Conservation (phyloP, 176 grass and related monocot species). For the Rhynchospora tenuis region DNA sequence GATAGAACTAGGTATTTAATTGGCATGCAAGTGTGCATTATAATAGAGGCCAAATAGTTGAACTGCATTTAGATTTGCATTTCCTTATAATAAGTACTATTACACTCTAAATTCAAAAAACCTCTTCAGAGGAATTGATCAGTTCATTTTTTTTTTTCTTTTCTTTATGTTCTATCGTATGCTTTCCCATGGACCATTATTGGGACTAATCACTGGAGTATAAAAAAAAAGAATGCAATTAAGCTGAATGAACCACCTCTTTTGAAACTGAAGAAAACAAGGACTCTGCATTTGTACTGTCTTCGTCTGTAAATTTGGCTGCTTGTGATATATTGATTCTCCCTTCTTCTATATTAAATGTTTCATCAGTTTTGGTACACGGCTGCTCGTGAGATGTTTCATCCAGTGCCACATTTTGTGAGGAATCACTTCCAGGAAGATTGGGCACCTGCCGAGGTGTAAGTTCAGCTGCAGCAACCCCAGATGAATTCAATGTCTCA, state of each 20-base stretch:
- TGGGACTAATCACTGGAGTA: conserved; percentile 23
- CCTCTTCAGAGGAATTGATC: no score
- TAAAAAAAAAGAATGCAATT: background rate
- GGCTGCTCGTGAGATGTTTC: conserved; percentile 42
- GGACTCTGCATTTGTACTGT: conserved; percentile 14
- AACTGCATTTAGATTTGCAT: no score
- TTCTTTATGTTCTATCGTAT: conserved; percentile 7
- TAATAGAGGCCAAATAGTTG: no score
- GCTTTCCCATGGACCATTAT: background rate
- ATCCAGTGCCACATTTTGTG: conserved; percentile 25
- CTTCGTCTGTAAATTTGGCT: no score
- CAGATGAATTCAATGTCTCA: conserved; percentile 52
- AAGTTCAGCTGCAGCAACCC: conserved; percentile 30
- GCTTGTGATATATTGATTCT: no score
- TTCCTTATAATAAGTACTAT: no score
- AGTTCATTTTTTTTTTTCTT: no score
- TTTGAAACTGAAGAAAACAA: conserved; percentile 30
- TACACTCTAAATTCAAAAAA: no score
- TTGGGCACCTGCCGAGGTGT: conserved; percentile 44
- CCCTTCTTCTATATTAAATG: no score
- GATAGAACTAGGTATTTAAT: no score
- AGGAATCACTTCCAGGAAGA: conserved; percentile 37
- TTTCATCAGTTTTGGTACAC: background rate
- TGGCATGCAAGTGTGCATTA: no score
- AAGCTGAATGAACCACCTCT: conserved; percentile 1